phyloP scores from a whole-genome alignment of 331 rosid species.

The Quercus tomentella region DNA sequence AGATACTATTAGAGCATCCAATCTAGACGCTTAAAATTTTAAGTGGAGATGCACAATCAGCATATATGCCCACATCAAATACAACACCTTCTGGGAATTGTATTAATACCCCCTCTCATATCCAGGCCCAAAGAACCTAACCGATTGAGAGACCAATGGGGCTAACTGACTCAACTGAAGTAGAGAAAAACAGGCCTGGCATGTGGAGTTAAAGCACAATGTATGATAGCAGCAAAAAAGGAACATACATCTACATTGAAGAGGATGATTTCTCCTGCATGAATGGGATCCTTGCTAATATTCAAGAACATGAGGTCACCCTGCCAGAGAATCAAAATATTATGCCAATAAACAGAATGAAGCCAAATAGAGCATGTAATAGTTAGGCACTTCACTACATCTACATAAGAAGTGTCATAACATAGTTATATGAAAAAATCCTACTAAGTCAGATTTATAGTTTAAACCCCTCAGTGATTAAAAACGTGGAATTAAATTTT shows the following conservation, averaged over 20 bases:
- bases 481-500: no score
- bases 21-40: neutral
- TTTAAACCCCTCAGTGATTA: no score
- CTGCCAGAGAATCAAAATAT: conserved; percentile 31
- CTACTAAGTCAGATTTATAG: no score
- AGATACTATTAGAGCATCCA: conserved; percentile 1
- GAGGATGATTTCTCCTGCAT: conserved; percentile 68
- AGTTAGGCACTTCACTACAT: neutral
- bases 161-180: neutral
- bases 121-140: no score
- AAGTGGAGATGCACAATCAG: neutral
- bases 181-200: neutral
- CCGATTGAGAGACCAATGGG: no score
- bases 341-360: neutral
- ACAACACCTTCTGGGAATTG: neutral
- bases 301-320: conserved; percentile 66
- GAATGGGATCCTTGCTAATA: conserved; percentile 57
- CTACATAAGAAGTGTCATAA: neutral
- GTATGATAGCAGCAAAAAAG: conserved; percentile 1
- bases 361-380: neutral
- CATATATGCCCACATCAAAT: neutral
- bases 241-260: conserved; percentile 52
- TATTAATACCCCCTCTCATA: neutral
- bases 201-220: neutral
- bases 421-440: no score